phyloP scores from a whole-genome alignment of 257 asterid genomes.

The Nicotiana sylvestris region DNA sequence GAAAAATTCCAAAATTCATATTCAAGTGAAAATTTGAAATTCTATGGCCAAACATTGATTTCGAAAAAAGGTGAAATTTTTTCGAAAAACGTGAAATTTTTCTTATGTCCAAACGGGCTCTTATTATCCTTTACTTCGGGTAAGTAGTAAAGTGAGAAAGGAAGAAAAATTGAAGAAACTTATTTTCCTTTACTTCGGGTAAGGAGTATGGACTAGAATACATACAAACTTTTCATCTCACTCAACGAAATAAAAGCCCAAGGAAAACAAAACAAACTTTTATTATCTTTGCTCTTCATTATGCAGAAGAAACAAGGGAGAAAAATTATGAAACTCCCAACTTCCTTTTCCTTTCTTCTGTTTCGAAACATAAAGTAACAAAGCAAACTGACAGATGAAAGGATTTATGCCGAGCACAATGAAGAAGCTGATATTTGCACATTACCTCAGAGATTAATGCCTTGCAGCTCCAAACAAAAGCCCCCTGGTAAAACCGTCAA shows the following conservation, averaged over 20 bases:
- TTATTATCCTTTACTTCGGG: not conserved
- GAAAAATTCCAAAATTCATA: too few species aligned
- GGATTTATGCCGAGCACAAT: not conserved
- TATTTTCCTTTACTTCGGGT: not conserved
- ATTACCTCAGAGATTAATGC: slow-evolving; percentile 94
- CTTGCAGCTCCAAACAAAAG: slow-evolving; percentile 91
- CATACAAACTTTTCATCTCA: not conserved
- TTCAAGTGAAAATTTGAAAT: too few species aligned
- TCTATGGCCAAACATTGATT: too few species aligned
- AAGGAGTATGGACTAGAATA: not conserved
- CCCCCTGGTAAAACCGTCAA: slow-evolving; percentile 52
- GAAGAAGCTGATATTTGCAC: not conserved
- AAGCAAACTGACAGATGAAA: slow-evolving; percentile 2
- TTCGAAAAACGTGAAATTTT: too few species aligned
- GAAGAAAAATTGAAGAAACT: not conserved
- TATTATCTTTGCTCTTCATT: not conserved
- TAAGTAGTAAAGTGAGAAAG: not conserved
- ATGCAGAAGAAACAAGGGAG: not conserved
- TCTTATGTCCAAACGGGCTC: too few species aligned
- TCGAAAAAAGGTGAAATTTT: too few species aligned
- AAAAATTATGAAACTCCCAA: not conserved
- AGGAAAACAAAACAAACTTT: not conserved
- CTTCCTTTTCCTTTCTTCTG: not conserved
- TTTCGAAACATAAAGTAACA: not conserved
- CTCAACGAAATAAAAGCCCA: not conserved